Conservation (phyloP, 331 rosid genomes). For the Malus hybrid region DNA sequence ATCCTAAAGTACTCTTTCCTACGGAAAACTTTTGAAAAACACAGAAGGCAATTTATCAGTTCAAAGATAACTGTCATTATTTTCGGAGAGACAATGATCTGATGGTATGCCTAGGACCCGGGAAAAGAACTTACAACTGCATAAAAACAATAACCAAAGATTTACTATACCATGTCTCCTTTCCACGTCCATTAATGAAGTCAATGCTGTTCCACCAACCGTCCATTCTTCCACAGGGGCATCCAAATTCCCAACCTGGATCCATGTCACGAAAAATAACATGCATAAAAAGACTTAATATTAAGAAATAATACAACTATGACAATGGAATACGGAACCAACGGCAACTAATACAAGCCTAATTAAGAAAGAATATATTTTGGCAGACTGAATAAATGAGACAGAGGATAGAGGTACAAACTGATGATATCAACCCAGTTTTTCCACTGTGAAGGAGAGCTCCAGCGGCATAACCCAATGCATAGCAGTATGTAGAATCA, state of each 20-base stretch:
- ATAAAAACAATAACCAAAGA: not conserved
- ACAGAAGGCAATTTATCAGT: not conserved
- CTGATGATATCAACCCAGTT: conserved; percentile 94
- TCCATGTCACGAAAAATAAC: not conserved
- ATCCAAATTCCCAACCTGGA: conserved; percentile 80
- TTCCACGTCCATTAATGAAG: conserved; percentile 93
- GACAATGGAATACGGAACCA: not conserved
- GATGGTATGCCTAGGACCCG: conserved; percentile 4
- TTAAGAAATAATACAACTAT: not conserved
- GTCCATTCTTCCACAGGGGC: conserved; percentile 92
- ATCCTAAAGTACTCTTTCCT: not conserved
- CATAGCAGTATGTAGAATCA: conserved; percentile 88
- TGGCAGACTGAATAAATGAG: not conserved
- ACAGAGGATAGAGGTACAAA: conserved; percentile 29
- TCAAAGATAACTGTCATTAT: not conserved
- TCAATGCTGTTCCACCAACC: conserved; percentile 92
- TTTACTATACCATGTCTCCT: conserved; percentile 78
- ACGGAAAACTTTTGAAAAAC: not conserved
- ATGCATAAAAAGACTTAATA: not conserved
- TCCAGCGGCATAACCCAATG: conserved; percentile 92
- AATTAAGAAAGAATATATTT: not conserved
- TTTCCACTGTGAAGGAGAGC: conserved; percentile 84
- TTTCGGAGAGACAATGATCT: not conserved
- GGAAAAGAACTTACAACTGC: not conserved
- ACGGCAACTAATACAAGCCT: not conserved